These are phyloP conservation scores for Blepharisma undulans DNA, from an alignment of 169 alveolate genomes.

Conservation along the genomic window DNA sequence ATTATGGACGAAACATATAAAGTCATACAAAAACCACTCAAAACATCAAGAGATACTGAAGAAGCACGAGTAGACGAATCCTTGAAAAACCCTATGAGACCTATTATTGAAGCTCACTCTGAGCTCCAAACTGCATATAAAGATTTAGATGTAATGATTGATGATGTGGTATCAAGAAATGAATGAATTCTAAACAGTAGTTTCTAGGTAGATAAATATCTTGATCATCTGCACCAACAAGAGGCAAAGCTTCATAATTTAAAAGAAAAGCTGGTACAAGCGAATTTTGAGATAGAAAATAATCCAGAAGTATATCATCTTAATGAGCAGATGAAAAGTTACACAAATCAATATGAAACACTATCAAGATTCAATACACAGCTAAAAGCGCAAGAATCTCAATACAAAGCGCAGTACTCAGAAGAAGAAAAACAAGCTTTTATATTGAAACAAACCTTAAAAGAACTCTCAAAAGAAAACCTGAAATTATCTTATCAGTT, in stretches of 20 bases:
- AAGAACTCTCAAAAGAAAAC: slow-evolving; percentile 28
- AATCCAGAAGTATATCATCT: slow-evolving; percentile 15
- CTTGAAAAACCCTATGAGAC: slow-evolving; percentile 16
- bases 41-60: background rate
- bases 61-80: slow-evolving; percentile 7
- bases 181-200: slow-evolving; percentile 22
- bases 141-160: background rate
- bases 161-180: slow-evolving; percentile 21
- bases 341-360: slow-evolving; percentile 3
- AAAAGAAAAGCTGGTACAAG: slow-evolving; percentile 26
- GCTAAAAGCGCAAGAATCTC: slow-evolving; percentile 7
- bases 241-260: slow-evolving; percentile 9
- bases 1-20: background rate
- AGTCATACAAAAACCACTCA: background rate
- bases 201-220: background rate
- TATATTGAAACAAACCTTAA: background rate
- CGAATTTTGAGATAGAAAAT: slow-evolving; percentile 16
- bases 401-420: background rate
- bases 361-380: background rate
- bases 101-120: background rate
- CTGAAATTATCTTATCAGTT: slow-evolving; percentile 24
- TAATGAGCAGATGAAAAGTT: slow-evolving; percentile 14
- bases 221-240: slow-evolving; percentile 1
- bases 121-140: slow-evolving; percentile 1
- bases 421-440: slow-evolving; percentile 1